phyloP scores from a whole-genome alignment of 225 moss, liverwort and hornwort genomes.

The Pseudoscleropodium purum region DNA sequence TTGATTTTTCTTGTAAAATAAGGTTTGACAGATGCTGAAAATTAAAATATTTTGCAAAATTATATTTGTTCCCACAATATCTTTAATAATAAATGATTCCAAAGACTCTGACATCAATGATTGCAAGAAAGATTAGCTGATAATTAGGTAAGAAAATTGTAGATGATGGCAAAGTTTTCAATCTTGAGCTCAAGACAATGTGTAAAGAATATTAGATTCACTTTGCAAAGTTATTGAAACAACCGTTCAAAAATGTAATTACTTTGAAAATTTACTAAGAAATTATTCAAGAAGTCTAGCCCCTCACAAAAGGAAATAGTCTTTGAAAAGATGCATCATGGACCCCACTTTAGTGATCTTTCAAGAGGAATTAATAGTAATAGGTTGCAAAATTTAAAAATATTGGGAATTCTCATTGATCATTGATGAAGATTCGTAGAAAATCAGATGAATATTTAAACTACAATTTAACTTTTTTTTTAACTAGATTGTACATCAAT shows the following conservation, averaged over 20 bases:
- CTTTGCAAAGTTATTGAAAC: neutral
- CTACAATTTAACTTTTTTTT: neutral
- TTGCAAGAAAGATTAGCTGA: too few relatives aligned
- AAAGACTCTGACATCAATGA: neutral
- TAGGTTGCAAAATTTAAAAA: neutral
- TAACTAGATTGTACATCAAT: neutral
- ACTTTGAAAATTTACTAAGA: neutral
- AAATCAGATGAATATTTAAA: neutral
- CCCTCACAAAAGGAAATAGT: rapidly evolving
- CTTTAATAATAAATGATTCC: neutral
- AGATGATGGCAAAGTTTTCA: neutral
- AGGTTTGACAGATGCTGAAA: neutral
- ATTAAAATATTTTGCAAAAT: neutral
- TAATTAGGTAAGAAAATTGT: neutral
- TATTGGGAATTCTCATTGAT: neutral
- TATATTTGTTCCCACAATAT: neutral
- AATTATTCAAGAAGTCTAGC: neutral
- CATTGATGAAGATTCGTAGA: rapidly evolving
- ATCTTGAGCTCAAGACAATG: neutral
- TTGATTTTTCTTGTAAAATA: neutral
- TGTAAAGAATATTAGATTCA: neutral
- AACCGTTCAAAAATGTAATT: neutral
- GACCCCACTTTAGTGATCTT: neutral
- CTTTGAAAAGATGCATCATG: too few relatives aligned
- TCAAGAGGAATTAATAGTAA: rapidly evolving